phyloP scores from a whole-genome alignment of 495 filamentous ascomycete genomes.

The Alectoria sarmentosa region DNA sequence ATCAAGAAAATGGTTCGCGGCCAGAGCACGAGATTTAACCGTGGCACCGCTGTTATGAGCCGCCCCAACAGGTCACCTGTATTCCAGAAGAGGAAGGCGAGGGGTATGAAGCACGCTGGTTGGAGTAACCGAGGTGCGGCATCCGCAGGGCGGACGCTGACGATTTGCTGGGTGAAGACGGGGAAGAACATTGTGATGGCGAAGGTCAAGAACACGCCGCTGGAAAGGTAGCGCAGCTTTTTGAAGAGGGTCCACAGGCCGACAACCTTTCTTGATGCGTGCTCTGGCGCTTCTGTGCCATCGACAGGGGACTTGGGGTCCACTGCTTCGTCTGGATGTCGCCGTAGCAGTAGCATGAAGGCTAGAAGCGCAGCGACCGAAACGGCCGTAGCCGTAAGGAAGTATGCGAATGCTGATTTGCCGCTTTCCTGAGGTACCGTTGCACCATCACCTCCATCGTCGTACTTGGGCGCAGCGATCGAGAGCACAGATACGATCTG shows the following conservation, averaged over 20 bases:
- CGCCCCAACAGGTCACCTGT: conserved; percentile 75
- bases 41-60: conserved; percentile 56
- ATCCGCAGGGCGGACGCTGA: conserved; percentile 55
- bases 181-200: conserved; percentile 88
- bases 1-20: conserved; percentile 58
- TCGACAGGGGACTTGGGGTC: conserved; percentile 35
- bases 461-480: conserved; percentile 38
- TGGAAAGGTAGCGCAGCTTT: conserved; percentile 66
- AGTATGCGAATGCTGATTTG: conserved; percentile 81
- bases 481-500: conserved; percentile 76
- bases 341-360: conserved; percentile 53
- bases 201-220: conserved; percentile 71
- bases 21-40: conserved; percentile 41
- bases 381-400: conserved; percentile 73
- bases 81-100: conserved; percentile 94
- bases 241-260: conserved; percentile 57
- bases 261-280: conserved; percentile 45
- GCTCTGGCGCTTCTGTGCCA: conserved; percentile 37
- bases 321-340: conserved; percentile 41
- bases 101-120: conserved; percentile 73
- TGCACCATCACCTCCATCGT: conserved; percentile 17
- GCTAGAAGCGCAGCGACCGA: conserved; percentile 49
- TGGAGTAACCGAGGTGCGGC: conserved; percentile 51
- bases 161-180: conserved; percentile 77
- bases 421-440: conserved; percentile 38